phyloP scores from a whole-genome alignment of 768 basidiomycete genomes.

The Amanita jacksonii region DNA sequence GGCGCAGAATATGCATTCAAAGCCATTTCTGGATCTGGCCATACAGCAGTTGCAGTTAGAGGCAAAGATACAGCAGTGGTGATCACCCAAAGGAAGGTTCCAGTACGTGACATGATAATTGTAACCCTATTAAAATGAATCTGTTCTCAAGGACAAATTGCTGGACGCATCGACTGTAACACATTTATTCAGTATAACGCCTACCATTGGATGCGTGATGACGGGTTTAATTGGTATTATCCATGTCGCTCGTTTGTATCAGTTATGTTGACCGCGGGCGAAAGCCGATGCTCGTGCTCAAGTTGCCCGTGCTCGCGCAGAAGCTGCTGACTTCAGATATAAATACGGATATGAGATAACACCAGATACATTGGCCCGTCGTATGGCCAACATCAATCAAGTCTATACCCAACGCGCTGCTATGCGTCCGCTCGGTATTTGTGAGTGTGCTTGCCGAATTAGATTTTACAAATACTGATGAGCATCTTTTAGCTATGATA shows the following conservation, averaged over 20 bases:
- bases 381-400: constrained; percentile 96
- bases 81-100: constrained; percentile 97
- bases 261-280: constrained; percentile 2
- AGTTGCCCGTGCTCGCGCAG: constrained; percentile 73
- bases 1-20: constrained; percentile 97
- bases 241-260: not conserved
- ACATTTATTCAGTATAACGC: constrained; percentile 93
- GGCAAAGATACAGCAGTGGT: constrained; percentile 94
- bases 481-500: constrained; percentile 67
- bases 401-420: constrained; percentile 97
- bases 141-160: constrained; percentile 75
- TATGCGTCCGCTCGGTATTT: constrained; percentile 94
- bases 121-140: not conserved
- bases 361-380: constrained; percentile 88
- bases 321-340: constrained; percentile 90
- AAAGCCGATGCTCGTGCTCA: constrained; percentile 90
- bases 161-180: constrained; percentile 91
- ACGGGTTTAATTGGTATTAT: constrained; percentile 84
- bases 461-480: not conserved
- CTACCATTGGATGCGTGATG: constrained; percentile 95
- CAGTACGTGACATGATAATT: constrained; percentile 44
- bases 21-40: constrained; percentile 94
- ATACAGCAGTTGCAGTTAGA: constrained; percentile 86
- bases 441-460: constrained; percentile 34
- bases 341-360: constrained; percentile 99